Conservation (phyloP, 345 rosid genomes). For the Rhodamnia rubescens region DNA sequence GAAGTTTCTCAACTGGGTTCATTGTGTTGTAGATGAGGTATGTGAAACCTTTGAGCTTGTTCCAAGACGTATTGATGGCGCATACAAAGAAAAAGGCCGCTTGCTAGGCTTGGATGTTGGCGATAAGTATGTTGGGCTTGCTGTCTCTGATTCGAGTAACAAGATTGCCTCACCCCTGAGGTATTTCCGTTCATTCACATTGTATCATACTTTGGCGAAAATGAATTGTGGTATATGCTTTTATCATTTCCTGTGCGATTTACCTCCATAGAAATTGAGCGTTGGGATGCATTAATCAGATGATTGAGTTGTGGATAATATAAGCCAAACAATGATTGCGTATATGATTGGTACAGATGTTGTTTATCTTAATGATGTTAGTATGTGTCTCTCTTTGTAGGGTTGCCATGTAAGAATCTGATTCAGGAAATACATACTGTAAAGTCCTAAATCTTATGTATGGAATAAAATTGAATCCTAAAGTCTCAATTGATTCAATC, state of each 20-base stretch:
- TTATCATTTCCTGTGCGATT: background rate
- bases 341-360: background rate
- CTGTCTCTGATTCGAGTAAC: constrained; percentile 47
- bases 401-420: background rate
- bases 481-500: background rate
- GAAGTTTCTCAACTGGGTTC: background rate
- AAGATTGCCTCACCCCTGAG: constrained; percentile 59
- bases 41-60: constrained; percentile 43
- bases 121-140: constrained; percentile 76
- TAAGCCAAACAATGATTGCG: background rate
- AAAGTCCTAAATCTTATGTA: background rate
- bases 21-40: constrained; percentile 44
- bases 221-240: background rate
- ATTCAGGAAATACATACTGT: background rate
- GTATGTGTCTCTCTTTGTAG: background rate
- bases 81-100: constrained; percentile 22
- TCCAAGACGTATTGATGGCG: constrained; percentile 33
- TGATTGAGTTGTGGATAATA: background rate
- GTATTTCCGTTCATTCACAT: constrained; percentile 10
- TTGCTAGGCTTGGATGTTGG: constrained; percentile 85
- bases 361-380: background rate
- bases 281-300: background rate
- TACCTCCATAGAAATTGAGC: background rate
- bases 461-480: background rate
- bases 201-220: background rate